These are phyloP conservation scores for Capronia epimyces DNA, from an alignment of 2,329 filamentous ascomycete genomes.

Conservation along the genomic window DNA sequence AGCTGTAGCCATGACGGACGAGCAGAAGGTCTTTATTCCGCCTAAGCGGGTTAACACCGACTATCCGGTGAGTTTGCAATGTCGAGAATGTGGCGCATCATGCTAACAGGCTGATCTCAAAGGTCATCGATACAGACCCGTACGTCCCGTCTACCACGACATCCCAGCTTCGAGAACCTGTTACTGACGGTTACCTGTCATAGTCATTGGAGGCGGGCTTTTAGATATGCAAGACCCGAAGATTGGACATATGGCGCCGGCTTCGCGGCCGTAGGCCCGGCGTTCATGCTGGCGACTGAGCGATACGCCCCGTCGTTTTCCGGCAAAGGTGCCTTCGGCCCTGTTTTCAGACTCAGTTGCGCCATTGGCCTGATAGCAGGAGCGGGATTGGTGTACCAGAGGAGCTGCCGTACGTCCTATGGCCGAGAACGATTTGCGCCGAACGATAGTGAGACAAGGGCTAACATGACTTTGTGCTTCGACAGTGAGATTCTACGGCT, in stretches of 20 bases:
- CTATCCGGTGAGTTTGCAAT: slow-evolving; percentile 66
- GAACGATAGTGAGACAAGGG: background rate
- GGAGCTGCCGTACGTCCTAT: slow-evolving; percentile 66
- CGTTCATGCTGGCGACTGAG: slow-evolving; percentile 73
- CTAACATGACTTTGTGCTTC: background rate
- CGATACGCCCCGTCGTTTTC: slow-evolving; percentile 77
- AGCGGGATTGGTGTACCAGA: slow-evolving; percentile 78
- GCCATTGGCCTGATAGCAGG: slow-evolving; percentile 70
- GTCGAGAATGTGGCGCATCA: slow-evolving; percentile 1
- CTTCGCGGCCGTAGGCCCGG: slow-evolving; percentile 66
- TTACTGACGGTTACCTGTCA: slow-evolving; percentile 47
- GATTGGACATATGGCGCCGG: slow-evolving; percentile 71
- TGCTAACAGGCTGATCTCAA: slow-evolving; percentile 33
- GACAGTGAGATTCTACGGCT: slow-evolving; percentile 89
- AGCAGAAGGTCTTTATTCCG: slow-evolving; percentile 52
- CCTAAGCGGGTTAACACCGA: slow-evolving; percentile 76
- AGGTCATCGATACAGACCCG: slow-evolving; percentile 99
- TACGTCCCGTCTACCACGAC: slow-evolving; percentile 48
- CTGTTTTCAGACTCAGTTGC: slow-evolving; percentile 72
- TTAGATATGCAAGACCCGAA: slow-evolving; percentile 76
- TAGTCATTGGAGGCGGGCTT: slow-evolving; percentile 76
- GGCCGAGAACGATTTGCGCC: background rate
- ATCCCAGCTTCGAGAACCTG: background rate
- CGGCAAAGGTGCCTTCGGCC: slow-evolving; percentile 73
- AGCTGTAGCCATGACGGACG: slow-evolving; percentile 24